A percentile compares a stretch with the other conserved stretches of the same genome.
These are phyloP conservation scores for Phytophthora citrophthora DNA, from an alignment of 352 stramenopile genomes.

Conservation along the genomic window DNA sequence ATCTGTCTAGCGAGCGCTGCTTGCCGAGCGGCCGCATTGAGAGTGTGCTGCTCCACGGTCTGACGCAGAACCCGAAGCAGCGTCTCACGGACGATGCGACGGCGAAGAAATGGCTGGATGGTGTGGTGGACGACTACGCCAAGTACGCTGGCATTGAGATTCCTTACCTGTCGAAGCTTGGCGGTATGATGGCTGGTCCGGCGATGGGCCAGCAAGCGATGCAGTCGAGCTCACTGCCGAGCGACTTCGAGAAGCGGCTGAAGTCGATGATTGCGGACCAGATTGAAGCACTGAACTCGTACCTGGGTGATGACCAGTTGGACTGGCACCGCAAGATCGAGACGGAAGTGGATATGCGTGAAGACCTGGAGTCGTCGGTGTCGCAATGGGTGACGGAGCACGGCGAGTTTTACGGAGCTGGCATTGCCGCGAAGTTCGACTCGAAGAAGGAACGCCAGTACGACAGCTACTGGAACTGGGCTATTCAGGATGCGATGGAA, in stretches of 20 bases:
- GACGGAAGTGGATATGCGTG: slow-evolving; percentile 55
- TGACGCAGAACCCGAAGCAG: slow-evolving; percentile 75
- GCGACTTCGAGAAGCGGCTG: slow-evolving; percentile 60
- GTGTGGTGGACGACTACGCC: slow-evolving; percentile 78
- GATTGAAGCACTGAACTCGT: slow-evolving; percentile 52
- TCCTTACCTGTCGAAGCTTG: slow-evolving; percentile 55
- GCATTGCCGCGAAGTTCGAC: slow-evolving; percentile 71
- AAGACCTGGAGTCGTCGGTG: slow-evolving; percentile 61
- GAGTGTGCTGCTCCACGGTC: slow-evolving; percentile 77
- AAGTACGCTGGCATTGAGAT: slow-evolving; percentile 66
- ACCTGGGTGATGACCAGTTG: slow-evolving; percentile 55
- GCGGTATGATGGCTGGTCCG: slow-evolving; percentile 36
- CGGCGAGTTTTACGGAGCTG: slow-evolving; percentile 58
- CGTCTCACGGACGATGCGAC: slow-evolving; percentile 67
- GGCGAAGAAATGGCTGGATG: slow-evolving; percentile 84
- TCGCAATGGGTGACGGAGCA: slow-evolving; percentile 63
- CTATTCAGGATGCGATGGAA: slow-evolving; percentile 70
- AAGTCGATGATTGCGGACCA: slow-evolving; percentile 69
- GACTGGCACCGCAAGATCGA: slow-evolving; percentile 61
- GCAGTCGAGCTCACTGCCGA: slow-evolving; percentile 40
- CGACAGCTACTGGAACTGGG: slow-evolving; percentile 88
- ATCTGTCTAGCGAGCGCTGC: slow-evolving; percentile 75
- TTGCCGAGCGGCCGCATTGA: slow-evolving; percentile 77
- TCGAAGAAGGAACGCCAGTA: slow-evolving; percentile 76
- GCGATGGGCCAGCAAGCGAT: slow-evolving; percentile 39